Evolutionary conservation across 2,329 filamentous ascomycete species (phyloP).

Genomic region (Davidsoniella virescens): DNA sequence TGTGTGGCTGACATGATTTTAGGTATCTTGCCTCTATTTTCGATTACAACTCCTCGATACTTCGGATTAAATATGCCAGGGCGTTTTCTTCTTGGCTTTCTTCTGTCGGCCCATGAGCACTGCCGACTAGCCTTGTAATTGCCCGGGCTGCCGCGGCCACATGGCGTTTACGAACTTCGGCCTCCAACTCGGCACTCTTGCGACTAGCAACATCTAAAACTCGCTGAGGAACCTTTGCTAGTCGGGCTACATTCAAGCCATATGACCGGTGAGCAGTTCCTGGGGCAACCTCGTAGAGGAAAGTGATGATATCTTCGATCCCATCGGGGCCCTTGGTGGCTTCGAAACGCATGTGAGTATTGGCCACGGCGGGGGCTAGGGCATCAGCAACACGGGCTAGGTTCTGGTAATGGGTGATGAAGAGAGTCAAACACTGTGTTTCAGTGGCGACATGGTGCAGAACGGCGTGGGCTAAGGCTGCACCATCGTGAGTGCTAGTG

Average conservation of each 20-base stretch:
- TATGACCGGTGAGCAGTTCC: slow-evolving; percentile 90
- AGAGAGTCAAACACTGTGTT: slow-evolving; percentile 64
- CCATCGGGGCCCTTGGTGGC: slow-evolving; percentile 24
- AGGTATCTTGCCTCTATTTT: not conserved
- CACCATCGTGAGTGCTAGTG: slow-evolving; percentile 88
- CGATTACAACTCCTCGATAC: slow-evolving; percentile 41
- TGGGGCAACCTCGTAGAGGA: slow-evolving; percentile 81
- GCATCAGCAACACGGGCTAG: slow-evolving; percentile 54
- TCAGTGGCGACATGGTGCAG: slow-evolving; percentile 68
- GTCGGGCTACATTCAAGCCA: slow-evolving; percentile 76
- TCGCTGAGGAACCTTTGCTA: slow-evolving; percentile 63
- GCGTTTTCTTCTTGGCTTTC: slow-evolving; percentile 20
- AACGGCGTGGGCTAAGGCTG: slow-evolving; percentile 87
- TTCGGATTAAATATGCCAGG: slow-evolving; percentile 35
- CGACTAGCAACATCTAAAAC: slow-evolving; percentile 65
- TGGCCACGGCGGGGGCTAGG: slow-evolving; percentile 51
- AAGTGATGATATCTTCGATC: slow-evolving; percentile 68
- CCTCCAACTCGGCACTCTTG: slow-evolving; percentile 70
- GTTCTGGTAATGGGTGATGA: slow-evolving; percentile 96
- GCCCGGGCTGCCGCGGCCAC: slow-evolving; percentile 21
- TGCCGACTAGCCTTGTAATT: slow-evolving; percentile 26
- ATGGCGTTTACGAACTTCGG: slow-evolving; percentile 47
- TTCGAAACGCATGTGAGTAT: slow-evolving; percentile 89
- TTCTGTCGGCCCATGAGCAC: not conserved
- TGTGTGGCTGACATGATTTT: no score